Percentiles rank a stretch among this genome's conserved stretches.
phyloP scores from a whole-genome alignment of 257 asterid genomes.

The Capsicum pubescens region DNA sequence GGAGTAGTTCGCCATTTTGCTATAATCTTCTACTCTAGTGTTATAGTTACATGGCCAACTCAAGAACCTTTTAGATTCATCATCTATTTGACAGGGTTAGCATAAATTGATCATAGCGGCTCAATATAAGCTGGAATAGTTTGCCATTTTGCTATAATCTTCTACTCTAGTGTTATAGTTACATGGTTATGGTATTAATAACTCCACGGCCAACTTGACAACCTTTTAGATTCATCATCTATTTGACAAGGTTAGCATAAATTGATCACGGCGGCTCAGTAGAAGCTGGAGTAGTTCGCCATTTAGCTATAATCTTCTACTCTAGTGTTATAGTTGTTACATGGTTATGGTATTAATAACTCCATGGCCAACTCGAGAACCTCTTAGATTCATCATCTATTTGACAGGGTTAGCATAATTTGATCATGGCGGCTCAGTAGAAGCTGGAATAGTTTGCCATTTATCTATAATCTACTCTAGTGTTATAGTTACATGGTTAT shows the following conservation, averaged over 20 bases:
- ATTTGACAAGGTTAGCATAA: not conserved
- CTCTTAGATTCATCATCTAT: not conserved
- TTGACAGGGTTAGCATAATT: not conserved
- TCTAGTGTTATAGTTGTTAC: not conserved
- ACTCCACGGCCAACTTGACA: too few relatives aligned
- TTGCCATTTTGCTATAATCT: not conserved
- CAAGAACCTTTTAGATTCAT: not conserved
- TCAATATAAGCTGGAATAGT: slow-evolving; percentile 18
- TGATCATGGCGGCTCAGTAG: not conserved
- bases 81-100: not conserved
- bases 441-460: slow-evolving; percentile 3
- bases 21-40: not conserved
- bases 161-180: not conserved
- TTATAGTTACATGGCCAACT: not conserved
- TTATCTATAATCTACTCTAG: not conserved
- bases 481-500: not conserved
- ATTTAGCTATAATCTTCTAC: not conserved
- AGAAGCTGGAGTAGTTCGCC: slow-evolving; percentile 11
- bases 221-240: not conserved
- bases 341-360: not conserved
- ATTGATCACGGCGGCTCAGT: not conserved
- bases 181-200: too few relatives aligned
- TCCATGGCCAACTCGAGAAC: not conserved
- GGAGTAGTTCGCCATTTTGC: not conserved
- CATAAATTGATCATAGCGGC: not conserved